phyloP scores from a whole-genome alignment of 2,329 filamentous ascomycete genomes.

The Cadophora sp. region DNA sequence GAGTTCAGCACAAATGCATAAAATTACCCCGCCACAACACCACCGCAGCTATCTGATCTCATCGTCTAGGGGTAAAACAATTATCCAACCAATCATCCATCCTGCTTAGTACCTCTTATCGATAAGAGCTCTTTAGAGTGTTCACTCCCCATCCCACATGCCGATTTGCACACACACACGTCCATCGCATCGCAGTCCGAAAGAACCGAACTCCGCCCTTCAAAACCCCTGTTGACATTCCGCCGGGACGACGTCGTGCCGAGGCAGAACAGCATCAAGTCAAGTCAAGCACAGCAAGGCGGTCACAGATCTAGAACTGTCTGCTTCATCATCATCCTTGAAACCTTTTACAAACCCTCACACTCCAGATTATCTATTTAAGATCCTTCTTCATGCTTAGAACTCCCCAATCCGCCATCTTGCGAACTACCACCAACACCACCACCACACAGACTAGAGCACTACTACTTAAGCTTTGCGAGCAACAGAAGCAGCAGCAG shows the following conservation, averaged over 20 bases:
- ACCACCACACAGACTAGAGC: not conserved
- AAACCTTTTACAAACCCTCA: conserved; percentile 30
- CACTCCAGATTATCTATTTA: not conserved
- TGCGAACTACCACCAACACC: not conserved
- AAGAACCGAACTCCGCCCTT: conserved; percentile 3
- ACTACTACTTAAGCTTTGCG: conserved; percentile 3
- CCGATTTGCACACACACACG: not conserved
- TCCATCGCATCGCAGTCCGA: not conserved
- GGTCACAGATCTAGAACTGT: conserved; percentile 28
- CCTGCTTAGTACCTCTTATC: conserved; percentile 11
- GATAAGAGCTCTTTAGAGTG: conserved; percentile 7
- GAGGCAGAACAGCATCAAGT: not conserved
- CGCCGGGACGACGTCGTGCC: conserved; percentile 14
- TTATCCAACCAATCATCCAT: not conserved
- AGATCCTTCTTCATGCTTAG: not conserved
- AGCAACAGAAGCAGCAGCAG: not conserved
- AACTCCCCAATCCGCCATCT: not conserved
- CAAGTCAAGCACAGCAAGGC: not conserved
- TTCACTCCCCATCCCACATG: not conserved
- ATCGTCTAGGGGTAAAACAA: not conserved
- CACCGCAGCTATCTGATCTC: conserved; percentile 1
- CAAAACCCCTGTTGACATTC: not conserved
- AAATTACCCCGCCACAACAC: not conserved
- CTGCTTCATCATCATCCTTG: conserved; percentile 31
- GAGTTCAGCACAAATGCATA: not conserved